Conservation (phyloP, 2,329 filamentous ascomycete genomes). For the Colletotrichum somersetense region DNA sequence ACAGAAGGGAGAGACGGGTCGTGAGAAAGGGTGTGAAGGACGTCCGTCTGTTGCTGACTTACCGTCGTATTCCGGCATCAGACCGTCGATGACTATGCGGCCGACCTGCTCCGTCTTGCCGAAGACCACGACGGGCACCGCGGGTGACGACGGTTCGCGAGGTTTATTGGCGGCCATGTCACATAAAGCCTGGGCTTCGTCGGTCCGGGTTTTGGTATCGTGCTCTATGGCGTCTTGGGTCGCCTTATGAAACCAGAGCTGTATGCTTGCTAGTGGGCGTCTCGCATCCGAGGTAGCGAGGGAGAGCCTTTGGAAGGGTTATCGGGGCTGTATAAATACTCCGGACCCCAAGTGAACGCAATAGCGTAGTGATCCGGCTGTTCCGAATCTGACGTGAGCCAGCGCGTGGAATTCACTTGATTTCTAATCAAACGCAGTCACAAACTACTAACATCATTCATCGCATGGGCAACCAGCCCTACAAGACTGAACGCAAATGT, state of each 20-base stretch:
- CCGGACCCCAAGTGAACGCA: too few species aligned
- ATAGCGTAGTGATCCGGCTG: too few species aligned
- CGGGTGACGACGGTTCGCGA: not conserved
- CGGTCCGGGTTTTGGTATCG: not conserved
- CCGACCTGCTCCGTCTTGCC: slow-evolving; percentile 46
- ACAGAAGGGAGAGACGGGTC: not conserved
- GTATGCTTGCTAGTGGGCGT: not conserved
- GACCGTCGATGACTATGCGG: slow-evolving; percentile 43
- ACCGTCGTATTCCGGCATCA: slow-evolving; percentile 48
- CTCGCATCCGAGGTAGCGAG: too few species aligned
- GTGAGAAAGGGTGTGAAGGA: not conserved
- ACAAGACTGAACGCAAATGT: not conserved
- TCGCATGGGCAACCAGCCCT: not conserved
- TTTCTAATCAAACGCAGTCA: too few species aligned
- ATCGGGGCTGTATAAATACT: too few species aligned
- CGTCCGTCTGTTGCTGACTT: slow-evolving; percentile 2
- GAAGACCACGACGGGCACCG: slow-evolving; percentile 45
- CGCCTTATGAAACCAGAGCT: slow-evolving; percentile 22
- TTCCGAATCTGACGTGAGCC: too few species aligned
- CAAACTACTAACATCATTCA: not conserved
- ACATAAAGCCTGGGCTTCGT: not conserved
- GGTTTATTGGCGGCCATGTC: not conserved
- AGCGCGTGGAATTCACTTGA: too few species aligned
- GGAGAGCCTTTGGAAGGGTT: not conserved
- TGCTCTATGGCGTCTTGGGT: slow-evolving; percentile 3